These are phyloP conservation scores for Globisporangium spinosum DNA, from an alignment of 352 stramenopile genomes.

Conservation along the genomic window DNA sequence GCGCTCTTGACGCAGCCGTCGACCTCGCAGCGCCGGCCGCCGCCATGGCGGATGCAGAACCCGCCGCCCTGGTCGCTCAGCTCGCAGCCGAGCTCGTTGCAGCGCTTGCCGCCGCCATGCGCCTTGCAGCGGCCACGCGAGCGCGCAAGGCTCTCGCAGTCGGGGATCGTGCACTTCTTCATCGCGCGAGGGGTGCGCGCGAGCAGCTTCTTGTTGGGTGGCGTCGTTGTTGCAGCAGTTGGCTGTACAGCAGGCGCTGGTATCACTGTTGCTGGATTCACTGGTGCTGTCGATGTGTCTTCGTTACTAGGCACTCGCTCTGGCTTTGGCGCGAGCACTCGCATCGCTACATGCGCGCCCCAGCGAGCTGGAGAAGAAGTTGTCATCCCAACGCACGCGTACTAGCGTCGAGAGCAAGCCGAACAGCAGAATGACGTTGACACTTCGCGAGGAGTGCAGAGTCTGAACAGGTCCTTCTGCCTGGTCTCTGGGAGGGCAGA, in stretches of 20 bases:
- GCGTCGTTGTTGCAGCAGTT: not conserved
- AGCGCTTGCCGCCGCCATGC: slow-evolving; percentile 50
- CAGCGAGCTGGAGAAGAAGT: too few species aligned
- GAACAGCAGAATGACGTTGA: too few species aligned
- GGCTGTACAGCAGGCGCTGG: not conserved
- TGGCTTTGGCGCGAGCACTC: not conserved
- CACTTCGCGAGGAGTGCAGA: too few species aligned
- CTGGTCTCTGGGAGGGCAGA: too few species aligned
- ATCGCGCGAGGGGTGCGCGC: slow-evolving; percentile 1
- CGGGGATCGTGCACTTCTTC: slow-evolving; percentile 11
- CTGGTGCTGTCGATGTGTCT: not conserved
- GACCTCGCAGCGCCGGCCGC: slow-evolving; percentile 63
- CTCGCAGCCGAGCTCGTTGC: slow-evolving; percentile 23
- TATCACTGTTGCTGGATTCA: not conserved
- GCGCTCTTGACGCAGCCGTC: slow-evolving; percentile 39
- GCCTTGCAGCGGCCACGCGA: slow-evolving; percentile 16
- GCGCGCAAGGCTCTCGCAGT: slow-evolving; percentile 16
- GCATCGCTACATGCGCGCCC: too few species aligned
- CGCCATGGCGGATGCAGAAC: slow-evolving; percentile 80
- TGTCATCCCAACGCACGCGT: too few species aligned
- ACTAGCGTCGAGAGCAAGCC: too few species aligned
- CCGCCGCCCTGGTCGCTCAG: slow-evolving; percentile 19
- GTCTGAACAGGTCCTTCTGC: too few species aligned
- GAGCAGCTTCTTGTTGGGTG: not conserved
- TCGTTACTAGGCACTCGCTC: not conserved